These are phyloP conservation scores for Sclerotinia glacialis DNA, from an alignment of 2,329 filamentous ascomycete genomes.

Conservation along the genomic window DNA sequence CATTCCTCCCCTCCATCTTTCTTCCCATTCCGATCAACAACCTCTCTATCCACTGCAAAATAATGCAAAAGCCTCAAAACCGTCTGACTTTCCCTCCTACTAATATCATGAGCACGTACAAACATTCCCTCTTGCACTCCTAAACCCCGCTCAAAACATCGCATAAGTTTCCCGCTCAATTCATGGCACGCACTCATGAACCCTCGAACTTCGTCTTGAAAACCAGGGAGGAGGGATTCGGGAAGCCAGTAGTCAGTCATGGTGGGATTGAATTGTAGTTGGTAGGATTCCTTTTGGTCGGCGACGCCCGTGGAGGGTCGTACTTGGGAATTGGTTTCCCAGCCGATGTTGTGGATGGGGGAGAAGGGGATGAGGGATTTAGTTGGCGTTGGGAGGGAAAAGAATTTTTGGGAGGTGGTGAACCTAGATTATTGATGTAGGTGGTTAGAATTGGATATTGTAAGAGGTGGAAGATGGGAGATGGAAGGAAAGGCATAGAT, in stretches of 20 bases:
- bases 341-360: conserved; percentile 45
- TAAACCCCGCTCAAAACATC: conserved; percentile 53
- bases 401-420: conserved; percentile 47
- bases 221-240: conserved; percentile 44
- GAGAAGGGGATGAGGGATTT: conserved; percentile 53
- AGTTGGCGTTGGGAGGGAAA: conserved; percentile 47
- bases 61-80: conserved; percentile 59
- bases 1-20: conserved; percentile 43
- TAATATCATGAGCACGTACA: conserved; percentile 50
- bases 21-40: too few relatives aligned
- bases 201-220: conserved; percentile 46
- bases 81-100: conserved; percentile 49
- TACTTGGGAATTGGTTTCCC: conserved; percentile 56
- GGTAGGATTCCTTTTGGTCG: conserved; percentile 57
- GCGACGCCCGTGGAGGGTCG: conserved; percentile 54
- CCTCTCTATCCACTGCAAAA: conserved; percentile 44
- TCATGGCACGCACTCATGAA: conserved; percentile 41
- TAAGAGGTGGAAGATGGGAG: conserved; percentile 40
- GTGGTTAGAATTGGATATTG: conserved; percentile 43
- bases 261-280: conserved; percentile 50
- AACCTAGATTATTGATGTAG: conserved; percentile 39
- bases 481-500: background rate
- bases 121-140: conserved; percentile 55
- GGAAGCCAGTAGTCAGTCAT: conserved; percentile 38
- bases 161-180: conserved; percentile 53